Evolutionary conservation across 495 filamentous ascomycete genomes (phyloP).

Genomic region (Penicillium paxilli): DNA sequence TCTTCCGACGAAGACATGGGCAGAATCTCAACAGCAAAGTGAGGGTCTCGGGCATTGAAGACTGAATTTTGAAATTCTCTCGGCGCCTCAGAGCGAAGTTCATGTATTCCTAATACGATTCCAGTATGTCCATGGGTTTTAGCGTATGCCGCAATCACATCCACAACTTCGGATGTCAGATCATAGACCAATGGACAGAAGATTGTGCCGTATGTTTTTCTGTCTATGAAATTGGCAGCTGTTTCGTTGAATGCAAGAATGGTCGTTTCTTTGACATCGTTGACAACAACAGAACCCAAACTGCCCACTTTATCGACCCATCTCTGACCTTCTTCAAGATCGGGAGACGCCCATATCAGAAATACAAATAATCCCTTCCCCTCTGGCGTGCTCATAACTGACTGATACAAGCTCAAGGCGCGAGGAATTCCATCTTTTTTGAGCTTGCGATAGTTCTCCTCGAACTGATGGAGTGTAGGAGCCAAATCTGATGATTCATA

Average conservation of each 20-base stretch:
- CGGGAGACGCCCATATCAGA: conserved; percentile 17
- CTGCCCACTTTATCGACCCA: conserved; percentile 11
- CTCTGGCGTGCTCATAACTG: conserved; percentile 1
- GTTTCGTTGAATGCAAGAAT: conserved; percentile 7
- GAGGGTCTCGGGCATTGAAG: conserved; percentile 5
- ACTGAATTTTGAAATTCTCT: neutral
- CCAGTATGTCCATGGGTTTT: conserved; percentile 5
- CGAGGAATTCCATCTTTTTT: conserved; percentile 9
- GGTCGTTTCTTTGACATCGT: conserved; percentile 9
- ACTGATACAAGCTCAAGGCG: conserved; percentile 9
- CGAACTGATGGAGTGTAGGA: conserved; percentile 4
- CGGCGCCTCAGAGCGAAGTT: conserved; percentile 9
- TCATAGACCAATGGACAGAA: conserved; percentile 1
- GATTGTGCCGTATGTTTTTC: conserved; percentile 1
- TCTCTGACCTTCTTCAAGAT: conserved; percentile 9
- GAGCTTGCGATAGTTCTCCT: conserved; percentile 4
- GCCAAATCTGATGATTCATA: conserved; percentile 8
- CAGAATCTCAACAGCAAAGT: conserved; percentile 16
- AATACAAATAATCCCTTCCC: conserved; percentile 4
- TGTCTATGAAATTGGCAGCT: neutral
- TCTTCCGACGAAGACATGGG: conserved; percentile 4
- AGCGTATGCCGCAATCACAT: conserved; percentile 9
- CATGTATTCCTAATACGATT: conserved; percentile 11
- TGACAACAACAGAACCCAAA: conserved; percentile 10
- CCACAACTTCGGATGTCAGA: conserved; percentile 13